Percentiles rank a stretch among this genome's conserved stretches.
These are phyloP conservation scores for Neurospora terricola DNA, from an alignment of 495 filamentous ascomycete species.

Conservation along the genomic window DNA sequence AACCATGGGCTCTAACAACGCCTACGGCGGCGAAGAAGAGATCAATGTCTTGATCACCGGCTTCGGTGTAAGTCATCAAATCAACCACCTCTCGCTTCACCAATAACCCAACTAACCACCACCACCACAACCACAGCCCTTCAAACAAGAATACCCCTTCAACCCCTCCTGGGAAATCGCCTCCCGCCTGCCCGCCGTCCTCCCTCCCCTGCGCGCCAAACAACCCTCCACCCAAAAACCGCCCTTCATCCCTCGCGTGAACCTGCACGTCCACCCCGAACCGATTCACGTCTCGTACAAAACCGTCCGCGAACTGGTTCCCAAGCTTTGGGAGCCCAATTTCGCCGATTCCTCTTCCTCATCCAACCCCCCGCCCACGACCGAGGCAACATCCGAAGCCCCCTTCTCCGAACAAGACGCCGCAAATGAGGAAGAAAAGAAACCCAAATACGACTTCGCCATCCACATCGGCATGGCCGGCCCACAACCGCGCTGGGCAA, in stretches of 20 bases:
- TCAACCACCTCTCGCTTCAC: neutral
- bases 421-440: neutral
- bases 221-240: constrained; percentile 9
- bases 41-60: constrained; percentile 63
- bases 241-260: constrained; percentile 40
- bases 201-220: constrained; percentile 37
- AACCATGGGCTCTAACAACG: constrained; percentile 30
- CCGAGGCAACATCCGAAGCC: neutral
- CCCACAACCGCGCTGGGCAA: constrained; percentile 53
- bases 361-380: neutral
- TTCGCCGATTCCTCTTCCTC: neutral
- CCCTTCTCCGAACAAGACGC: constrained; percentile 7
- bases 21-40: constrained; percentile 29
- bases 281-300: constrained; percentile 62
- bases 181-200: constrained; percentile 35
- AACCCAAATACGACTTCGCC: constrained; percentile 47
- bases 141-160: constrained; percentile 49
- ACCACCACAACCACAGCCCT: constrained; percentile 41
- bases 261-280: constrained; percentile 53
- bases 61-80: constrained; percentile 49
- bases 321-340: constrained; percentile 38
- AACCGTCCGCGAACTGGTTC: constrained; percentile 51
- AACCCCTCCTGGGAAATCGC: constrained; percentile 69
- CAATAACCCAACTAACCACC: neutral
- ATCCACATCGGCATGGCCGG: constrained; percentile 79